Evolutionary conservation across 768 basidiomycete species (phyloP).

Genomic region (Solioccasus polychromus): DNA sequence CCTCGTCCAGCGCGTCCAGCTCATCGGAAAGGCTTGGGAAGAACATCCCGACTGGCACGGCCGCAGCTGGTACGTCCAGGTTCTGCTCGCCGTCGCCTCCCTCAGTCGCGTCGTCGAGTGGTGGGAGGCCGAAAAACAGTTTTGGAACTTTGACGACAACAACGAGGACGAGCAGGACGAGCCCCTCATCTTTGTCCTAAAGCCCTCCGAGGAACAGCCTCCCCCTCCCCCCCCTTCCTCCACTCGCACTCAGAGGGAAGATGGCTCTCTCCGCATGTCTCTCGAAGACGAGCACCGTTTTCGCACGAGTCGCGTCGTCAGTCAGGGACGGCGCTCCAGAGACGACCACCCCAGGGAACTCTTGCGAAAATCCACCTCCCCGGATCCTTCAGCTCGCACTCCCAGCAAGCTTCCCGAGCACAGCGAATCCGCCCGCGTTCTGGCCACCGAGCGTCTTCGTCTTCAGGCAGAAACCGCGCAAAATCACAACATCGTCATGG

Average conservation of each 20-base stretch:
- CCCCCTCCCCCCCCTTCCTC: slow-evolving; percentile 38
- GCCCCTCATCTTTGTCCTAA: slow-evolving; percentile 89
- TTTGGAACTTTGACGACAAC: slow-evolving; percentile 98
- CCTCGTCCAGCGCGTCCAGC: slow-evolving; percentile 87
- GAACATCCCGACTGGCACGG: slow-evolving; percentile 98
- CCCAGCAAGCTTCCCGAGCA: slow-evolving; percentile 53
- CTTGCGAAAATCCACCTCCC: slow-evolving; percentile 35
- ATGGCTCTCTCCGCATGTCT: slow-evolving; percentile 36
- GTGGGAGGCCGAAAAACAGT: slow-evolving; percentile 99
- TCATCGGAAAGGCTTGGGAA: slow-evolving; percentile 93
- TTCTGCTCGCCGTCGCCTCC: slow-evolving; percentile 92
- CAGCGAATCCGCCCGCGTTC: slow-evolving; percentile 75
- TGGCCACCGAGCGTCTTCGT: slow-evolving; percentile 84
- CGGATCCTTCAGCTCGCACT: slow-evolving; percentile 34
- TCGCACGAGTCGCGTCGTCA: slow-evolving; percentile 47
- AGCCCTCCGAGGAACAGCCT: slow-evolving; percentile 67
- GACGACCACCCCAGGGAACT: slow-evolving; percentile 57
- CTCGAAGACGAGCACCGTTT: slow-evolving; percentile 37
- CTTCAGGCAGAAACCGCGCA: slow-evolving; percentile 93
- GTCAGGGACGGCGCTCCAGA: slow-evolving; percentile 52
- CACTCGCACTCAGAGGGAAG: slow-evolving; percentile 35
- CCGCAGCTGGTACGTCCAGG: slow-evolving; percentile 96
- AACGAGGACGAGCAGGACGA: slow-evolving; percentile 89
- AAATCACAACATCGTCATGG: slow-evolving; percentile 94
- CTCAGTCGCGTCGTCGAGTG: slow-evolving; percentile 96